These are phyloP conservation scores for Truncatella angustata DNA, from an alignment of 2,329 filamentous ascomycete species.

Conservation along the genomic window DNA sequence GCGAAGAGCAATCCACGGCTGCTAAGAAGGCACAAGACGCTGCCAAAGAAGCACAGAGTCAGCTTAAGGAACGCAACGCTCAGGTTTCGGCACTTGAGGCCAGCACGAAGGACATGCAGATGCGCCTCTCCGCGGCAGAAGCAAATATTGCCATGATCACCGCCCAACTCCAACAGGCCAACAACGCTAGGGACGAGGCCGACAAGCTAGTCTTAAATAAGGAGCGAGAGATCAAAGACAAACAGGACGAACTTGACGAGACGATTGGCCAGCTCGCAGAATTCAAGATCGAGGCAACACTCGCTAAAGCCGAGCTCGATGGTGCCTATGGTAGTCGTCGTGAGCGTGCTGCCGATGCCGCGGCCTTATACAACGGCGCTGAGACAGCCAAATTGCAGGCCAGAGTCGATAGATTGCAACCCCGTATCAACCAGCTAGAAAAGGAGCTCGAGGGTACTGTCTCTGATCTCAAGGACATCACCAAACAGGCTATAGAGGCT, in stretches of 20 bases:
- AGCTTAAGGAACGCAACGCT: slow-evolving; percentile 41
- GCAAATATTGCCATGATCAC: slow-evolving; percentile 35
- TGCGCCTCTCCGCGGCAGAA: slow-evolving; percentile 35
- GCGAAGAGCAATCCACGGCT: slow-evolving; percentile 30
- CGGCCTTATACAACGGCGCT: slow-evolving; percentile 49
- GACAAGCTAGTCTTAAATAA: slow-evolving; percentile 27
- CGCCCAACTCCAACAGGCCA: slow-evolving; percentile 33
- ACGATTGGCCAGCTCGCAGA: slow-evolving; percentile 52
- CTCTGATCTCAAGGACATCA: slow-evolving; percentile 28
- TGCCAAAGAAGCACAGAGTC: slow-evolving; percentile 34
- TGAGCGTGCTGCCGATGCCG: slow-evolving; percentile 57
- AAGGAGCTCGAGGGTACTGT: slow-evolving; percentile 63
- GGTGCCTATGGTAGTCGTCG: slow-evolving; percentile 59
- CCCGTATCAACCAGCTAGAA: slow-evolving; percentile 53
- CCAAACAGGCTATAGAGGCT: slow-evolving; percentile 31
- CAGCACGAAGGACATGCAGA: slow-evolving; percentile 36
- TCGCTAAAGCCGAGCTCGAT: slow-evolving; percentile 61
- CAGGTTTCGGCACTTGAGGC: slow-evolving; percentile 44
- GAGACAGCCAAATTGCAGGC: slow-evolving; percentile 27
- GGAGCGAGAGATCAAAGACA: slow-evolving; percentile 40
- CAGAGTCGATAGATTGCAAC: slow-evolving; percentile 52
- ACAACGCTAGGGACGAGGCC: slow-evolving; percentile 25
- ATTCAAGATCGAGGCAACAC: slow-evolving; percentile 60
- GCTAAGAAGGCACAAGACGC: slow-evolving; percentile 35
- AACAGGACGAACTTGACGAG: slow-evolving; percentile 32